Evolutionary conservation across 2,329 filamentous ascomycete species (phyloP).

Genomic region (Sporothrix humicola): DNA sequence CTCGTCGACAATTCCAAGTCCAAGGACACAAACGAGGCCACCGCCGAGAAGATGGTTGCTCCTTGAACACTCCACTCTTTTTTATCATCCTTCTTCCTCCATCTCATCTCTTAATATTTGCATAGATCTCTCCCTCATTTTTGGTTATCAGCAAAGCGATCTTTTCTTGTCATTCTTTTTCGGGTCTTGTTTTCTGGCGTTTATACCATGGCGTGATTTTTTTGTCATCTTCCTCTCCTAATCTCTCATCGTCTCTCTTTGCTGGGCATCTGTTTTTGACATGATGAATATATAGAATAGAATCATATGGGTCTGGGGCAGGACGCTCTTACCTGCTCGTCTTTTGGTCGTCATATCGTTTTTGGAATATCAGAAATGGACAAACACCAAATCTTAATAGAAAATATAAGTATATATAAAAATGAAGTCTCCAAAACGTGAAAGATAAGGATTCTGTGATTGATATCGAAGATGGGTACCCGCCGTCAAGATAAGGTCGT

Average conservation of each 20-base stretch:
- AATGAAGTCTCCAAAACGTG: not conserved
- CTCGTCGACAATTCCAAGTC: conserved; percentile 45
- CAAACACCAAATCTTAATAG: not conserved
- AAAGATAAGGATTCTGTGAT: not conserved
- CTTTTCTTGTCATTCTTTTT: not conserved
- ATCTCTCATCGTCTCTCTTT: not conserved
- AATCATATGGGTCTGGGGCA: not conserved
- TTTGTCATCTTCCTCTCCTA: not conserved
- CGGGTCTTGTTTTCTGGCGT: not conserved
- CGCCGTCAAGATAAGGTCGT: not conserved
- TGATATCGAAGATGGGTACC: no score
- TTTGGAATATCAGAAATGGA: no score
- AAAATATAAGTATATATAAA: not conserved
- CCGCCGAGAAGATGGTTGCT: conserved; percentile 28
- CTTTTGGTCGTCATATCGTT: not conserved
- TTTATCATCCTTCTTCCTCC: not conserved
- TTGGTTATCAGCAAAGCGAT: not conserved
- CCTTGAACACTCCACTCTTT: conserved; percentile 12
- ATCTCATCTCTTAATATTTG: not conserved
- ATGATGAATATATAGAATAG: conserved; percentile 7
- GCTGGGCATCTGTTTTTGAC: not conserved
- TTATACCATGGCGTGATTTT: not conserved
- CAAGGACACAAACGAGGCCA: conserved; percentile 4
- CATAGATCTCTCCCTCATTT: not conserved
- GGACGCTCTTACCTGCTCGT: not conserved